Conservation (phyloP, 2,329 filamentous ascomycete species). For the Akanthomyces dipterigenus region DNA sequence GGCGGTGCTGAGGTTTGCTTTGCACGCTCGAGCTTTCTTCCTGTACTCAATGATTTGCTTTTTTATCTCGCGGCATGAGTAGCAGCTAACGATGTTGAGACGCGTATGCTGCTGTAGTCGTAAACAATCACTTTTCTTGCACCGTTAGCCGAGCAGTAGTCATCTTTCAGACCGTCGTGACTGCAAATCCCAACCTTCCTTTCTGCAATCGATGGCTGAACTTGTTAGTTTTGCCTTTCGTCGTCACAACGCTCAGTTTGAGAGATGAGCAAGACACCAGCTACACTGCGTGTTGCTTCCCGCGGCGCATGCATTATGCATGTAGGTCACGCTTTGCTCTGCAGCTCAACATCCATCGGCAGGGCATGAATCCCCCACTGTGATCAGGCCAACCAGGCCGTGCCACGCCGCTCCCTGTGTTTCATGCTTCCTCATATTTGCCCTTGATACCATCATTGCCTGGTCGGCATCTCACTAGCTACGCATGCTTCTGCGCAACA, state of each 20-base stretch:
- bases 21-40: not conserved
- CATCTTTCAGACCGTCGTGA: not conserved
- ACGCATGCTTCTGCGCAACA: not conserved
- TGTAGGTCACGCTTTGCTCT: constrained; percentile 9
- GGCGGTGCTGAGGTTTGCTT: not conserved
- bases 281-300: not conserved
- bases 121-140: not conserved
- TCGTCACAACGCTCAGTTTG: not conserved
- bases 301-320: constrained; percentile 4
- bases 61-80: not conserved
- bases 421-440: not conserved
- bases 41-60: not conserved
- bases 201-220: not conserved
- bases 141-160: not conserved
- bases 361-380: constrained; percentile 3
- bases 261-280: not conserved
- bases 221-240: not conserved
- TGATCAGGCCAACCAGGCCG: constrained; percentile 4
- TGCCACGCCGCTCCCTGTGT: not conserved
- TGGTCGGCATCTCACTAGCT: not conserved
- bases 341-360: not conserved
- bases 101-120: not conserved
- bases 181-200: not conserved
- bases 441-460: not conserved
- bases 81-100: not conserved